These are phyloP conservation scores for Truncatella angustata DNA, from an alignment of 2,329 filamentous ascomycete species.

Conservation along the genomic window DNA sequence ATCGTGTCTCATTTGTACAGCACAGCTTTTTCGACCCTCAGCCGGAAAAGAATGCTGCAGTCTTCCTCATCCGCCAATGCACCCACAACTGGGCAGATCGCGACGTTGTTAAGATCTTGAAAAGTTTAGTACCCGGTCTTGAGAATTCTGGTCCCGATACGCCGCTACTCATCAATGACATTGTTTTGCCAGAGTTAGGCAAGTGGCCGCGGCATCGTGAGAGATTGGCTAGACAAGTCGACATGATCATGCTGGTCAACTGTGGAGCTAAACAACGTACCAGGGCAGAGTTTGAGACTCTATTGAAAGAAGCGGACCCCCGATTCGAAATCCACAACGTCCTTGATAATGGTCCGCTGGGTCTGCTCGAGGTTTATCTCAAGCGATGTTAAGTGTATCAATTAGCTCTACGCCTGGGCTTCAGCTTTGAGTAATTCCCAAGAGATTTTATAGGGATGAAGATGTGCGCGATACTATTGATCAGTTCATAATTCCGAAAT, in stretches of 20 bases:
- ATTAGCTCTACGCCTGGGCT: too few relatives aligned
- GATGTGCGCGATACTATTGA: too few relatives aligned
- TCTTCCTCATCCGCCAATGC: constrained; percentile 24
- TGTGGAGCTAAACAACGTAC: constrained; percentile 24
- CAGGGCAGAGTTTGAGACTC: constrained; percentile 14
- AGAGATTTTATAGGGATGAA: too few relatives aligned
- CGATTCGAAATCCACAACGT: constrained; percentile 11
- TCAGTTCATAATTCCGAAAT: too few relatives aligned
- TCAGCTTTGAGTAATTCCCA: too few relatives aligned
- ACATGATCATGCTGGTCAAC: constrained; percentile 28
- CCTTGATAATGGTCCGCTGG: background rate
- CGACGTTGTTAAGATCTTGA: constrained; percentile 12
- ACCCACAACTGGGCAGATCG: background rate
- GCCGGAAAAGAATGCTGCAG: constrained; percentile 14
- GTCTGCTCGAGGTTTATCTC: constrained; percentile 35
- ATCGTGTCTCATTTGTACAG: constrained; percentile 17
- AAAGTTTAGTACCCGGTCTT: constrained; percentile 14
- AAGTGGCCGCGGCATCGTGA: constrained; percentile 18
- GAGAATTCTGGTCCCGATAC: constrained; percentile 21
- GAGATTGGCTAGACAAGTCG: constrained; percentile 25
- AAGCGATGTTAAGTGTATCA: too few relatives aligned
- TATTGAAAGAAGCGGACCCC: constrained; percentile 23
- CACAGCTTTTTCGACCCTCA: constrained; percentile 26
- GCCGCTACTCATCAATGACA: constrained; percentile 31
- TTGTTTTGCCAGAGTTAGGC: constrained; percentile 25